These are phyloP conservation scores for Aspergillus coremiiformis DNA, from an alignment of 495 filamentous ascomycete species.

Conservation along the genomic window DNA sequence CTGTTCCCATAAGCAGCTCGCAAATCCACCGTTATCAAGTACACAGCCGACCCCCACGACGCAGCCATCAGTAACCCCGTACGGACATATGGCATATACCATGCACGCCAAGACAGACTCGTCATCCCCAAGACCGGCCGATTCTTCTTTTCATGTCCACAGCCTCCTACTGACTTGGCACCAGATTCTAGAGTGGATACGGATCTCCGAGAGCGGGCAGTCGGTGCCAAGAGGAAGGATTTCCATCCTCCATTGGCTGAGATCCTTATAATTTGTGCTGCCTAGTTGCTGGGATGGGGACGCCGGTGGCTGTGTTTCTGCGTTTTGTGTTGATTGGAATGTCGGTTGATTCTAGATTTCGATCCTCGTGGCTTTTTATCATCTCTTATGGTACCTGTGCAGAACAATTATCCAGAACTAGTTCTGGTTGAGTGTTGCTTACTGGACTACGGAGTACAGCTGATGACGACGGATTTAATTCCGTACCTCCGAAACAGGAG, in stretches of 20 bases:
- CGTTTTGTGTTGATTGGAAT: too few species aligned
- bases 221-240: neutral
- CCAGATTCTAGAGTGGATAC: neutral
- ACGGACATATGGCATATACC: neutral
- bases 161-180: neutral
- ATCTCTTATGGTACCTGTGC: too few species aligned
- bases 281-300: neutral
- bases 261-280: neutral
- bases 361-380: too few species aligned
- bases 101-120: constrained; percentile 8
- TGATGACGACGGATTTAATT: too few species aligned
- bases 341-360: too few species aligned
- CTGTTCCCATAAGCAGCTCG: neutral
- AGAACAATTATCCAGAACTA: too few species aligned
- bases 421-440: too few species aligned
- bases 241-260: too few species aligned
- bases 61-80: constrained; percentile 3
- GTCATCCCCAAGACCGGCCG: constrained; percentile 3
- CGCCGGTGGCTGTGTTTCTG: neutral
- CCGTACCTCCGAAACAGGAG: too few species aligned
- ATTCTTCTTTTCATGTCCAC: neutral
- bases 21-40: neutral
- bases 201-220: neutral
- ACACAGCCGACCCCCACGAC: neutral
- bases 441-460: too few species aligned